Conservation (phyloP, 768 basidiomycete species). For the Dentipellis sp. region DNA sequence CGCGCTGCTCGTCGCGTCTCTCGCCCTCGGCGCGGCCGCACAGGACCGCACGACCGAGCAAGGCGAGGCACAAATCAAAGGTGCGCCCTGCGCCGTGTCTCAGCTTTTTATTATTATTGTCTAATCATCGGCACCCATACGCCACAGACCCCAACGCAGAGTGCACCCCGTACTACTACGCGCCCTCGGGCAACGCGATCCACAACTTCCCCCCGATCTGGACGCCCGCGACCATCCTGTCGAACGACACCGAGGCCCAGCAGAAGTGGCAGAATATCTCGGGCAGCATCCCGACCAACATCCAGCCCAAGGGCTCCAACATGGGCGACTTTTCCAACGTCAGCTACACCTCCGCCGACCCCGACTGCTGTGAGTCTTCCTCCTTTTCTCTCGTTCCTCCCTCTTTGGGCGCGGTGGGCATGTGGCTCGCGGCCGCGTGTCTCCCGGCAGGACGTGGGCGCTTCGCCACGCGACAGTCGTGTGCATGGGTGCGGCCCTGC, state of each 20-base stretch:
- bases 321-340: not conserved
- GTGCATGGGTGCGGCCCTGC: too few species aligned
- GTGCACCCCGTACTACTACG: constrained; percentile 10
- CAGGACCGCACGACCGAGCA: constrained; percentile 8
- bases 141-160: constrained; percentile 8
- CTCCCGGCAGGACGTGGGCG: too few species aligned
- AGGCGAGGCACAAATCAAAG: constrained; percentile 9
- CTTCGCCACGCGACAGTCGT: too few species aligned
- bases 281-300: constrained; percentile 34
- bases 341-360: constrained; percentile 9
- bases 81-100: not conserved
- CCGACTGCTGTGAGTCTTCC: constrained; percentile 11
- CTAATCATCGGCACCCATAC: not conserved
- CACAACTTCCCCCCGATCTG: constrained; percentile 5
- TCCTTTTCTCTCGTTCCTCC: not conserved
- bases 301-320: constrained; percentile 26
- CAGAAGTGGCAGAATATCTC: constrained; percentile 35
- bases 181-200: not conserved
- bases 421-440: too few species aligned
- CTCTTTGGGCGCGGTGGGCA: not conserved
- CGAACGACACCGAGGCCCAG: constrained; percentile 10
- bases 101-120: not conserved
- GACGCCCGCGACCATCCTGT: constrained; percentile 7
- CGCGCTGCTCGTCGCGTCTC: not conserved
- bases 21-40: not conserved